phyloP scores from a whole-genome alignment of 176 grass and related monocot genomes.

The Typha latifolia region DNA sequence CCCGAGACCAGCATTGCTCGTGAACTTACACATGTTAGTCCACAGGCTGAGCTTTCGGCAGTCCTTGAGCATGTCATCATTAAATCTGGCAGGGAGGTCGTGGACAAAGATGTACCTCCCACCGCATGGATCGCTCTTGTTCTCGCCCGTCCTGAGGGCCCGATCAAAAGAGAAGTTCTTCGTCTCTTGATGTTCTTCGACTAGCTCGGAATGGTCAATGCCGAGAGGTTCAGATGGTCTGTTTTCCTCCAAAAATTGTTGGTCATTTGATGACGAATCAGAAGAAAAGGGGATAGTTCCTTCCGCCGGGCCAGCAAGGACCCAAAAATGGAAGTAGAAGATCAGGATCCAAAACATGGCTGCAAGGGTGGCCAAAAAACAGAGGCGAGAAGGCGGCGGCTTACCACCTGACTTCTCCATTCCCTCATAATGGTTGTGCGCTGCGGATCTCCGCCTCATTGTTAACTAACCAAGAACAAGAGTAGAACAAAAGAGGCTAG shows the following conservation, averaged over 20 bases:
- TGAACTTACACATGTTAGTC: constrained; percentile 46
- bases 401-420: constrained; percentile 24
- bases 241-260: neutral
- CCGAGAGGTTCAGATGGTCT: no score
- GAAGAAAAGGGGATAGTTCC: neutral
- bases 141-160: neutral
- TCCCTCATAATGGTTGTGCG: neutral
- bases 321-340: constrained; percentile 35
- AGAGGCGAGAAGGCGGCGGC: constrained; percentile 8
- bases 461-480: no score
- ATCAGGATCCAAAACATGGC: constrained; percentile 32
- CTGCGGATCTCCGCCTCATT: no score
- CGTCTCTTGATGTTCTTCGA: neutral
- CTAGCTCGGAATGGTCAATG: no score
- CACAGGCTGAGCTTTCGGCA: constrained; percentile 49
- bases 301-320: constrained; percentile 14
- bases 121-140: constrained; percentile 25
- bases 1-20: constrained; percentile 51
- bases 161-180: neutral
- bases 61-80: constrained; percentile 45
- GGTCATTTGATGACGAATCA: neutral
- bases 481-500: no score
- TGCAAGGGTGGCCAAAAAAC: constrained; percentile 27
- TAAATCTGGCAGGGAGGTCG: constrained; percentile 56
- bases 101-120: constrained; percentile 66